Evolutionary conservation across 2,329 filamentous ascomycete species (phyloP).

Genomic region (Endoconidiophora polonica): DNA sequence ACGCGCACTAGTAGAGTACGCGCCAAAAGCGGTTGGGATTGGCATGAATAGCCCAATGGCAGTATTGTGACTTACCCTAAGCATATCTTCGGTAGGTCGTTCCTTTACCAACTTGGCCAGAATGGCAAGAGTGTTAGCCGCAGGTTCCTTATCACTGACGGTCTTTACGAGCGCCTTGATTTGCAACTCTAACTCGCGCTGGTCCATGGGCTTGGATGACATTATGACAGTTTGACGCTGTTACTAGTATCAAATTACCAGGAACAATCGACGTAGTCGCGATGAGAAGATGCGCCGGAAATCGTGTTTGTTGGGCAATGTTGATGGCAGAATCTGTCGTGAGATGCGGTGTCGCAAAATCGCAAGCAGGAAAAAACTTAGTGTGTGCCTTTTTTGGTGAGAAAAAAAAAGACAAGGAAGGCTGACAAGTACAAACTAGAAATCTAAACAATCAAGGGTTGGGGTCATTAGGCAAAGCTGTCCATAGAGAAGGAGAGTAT

Average conservation of each 20-base stretch:
- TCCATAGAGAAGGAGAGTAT: too few relatives aligned
- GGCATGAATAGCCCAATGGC: neutral
- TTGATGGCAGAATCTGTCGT: neutral
- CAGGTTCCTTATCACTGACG: slow-evolving; percentile 54
- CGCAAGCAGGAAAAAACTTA: neutral
- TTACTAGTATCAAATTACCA: too few relatives aligned
- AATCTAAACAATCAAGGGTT: slow-evolving; percentile 1
- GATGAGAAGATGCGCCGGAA: too few relatives aligned
- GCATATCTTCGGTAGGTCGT: slow-evolving; percentile 74
- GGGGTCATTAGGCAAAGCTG: neutral
- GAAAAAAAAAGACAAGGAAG: slow-evolving; percentile 3
- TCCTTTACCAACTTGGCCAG: slow-evolving; percentile 66
- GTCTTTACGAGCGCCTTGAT: slow-evolving; percentile 71
- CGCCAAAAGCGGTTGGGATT: too few relatives aligned
- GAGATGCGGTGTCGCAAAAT: neutral
- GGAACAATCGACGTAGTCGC: too few relatives aligned
- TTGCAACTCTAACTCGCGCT: slow-evolving; percentile 62
- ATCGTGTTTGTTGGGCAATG: neutral
- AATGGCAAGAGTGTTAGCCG: slow-evolving; percentile 54
- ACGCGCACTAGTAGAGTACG: too few relatives aligned
- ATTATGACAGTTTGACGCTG: neutral
- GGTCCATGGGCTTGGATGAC: slow-evolving; percentile 42
- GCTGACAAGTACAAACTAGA: neutral
- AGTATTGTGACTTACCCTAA: slow-evolving; percentile 43
- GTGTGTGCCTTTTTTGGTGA: slow-evolving; percentile 3